These are phyloP conservation scores for Setaria italica DNA, from an alignment of 202 grass and related monocot genomes.

Conservation along the genomic window DNA sequence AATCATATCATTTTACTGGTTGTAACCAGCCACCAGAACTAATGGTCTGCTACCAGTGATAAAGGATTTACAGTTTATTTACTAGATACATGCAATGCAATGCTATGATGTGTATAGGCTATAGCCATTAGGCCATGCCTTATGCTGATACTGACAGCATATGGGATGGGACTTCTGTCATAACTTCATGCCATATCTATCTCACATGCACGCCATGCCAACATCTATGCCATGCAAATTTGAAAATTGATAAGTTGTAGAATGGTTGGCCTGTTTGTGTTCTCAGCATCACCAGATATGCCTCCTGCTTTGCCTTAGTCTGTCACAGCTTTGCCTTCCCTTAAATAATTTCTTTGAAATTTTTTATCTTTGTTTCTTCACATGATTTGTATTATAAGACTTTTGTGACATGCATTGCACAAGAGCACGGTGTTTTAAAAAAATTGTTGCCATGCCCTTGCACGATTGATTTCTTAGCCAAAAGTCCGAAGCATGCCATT, in stretches of 20 bases:
- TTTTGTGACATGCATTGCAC: not conserved
- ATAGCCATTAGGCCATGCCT: conserved; percentile 6
- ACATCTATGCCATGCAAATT: conserved; percentile 21
- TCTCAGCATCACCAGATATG: not conserved
- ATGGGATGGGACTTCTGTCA: not conserved
- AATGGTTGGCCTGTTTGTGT: not conserved
- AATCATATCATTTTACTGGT: conserved; percentile 26
- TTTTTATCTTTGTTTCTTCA: not conserved
- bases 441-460: not conserved
- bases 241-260: not conserved
- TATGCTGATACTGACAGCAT: conserved; percentile 16
- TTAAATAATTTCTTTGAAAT: not conserved
- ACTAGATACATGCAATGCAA: conserved; percentile 15
- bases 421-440: conserved; percentile 1
- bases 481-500: not conserved
- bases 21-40: not conserved
- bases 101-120: conserved; percentile 11
- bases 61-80: conserved; percentile 22
- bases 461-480: not conserved
- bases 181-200: conserved; percentile 29
- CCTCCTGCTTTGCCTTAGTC: not conserved
- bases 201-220: not conserved
- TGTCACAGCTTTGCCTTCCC: conserved; percentile 18
- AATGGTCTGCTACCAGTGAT: not conserved
- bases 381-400: conserved; percentile 6